Percentiles rank a stretch among this genome's conserved stretches.
These are phyloP conservation scores for Circinella minor DNA, from an alignment of 371 early-diverging fungal species.

Conservation along the genomic window DNA sequence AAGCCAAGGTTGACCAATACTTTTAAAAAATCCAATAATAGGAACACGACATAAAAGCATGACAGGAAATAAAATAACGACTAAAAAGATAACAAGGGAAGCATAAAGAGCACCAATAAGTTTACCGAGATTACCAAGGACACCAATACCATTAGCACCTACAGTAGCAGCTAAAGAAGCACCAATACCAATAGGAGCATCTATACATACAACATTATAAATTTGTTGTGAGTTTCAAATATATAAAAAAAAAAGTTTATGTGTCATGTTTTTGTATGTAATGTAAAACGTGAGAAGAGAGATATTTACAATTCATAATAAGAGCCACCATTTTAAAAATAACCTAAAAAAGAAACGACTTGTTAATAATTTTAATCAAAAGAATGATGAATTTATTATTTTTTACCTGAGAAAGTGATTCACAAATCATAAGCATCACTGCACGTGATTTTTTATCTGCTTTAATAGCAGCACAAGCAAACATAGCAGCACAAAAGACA, in stretches of 20 bases:
- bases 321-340: conserved; percentile 76
- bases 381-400: conserved; percentile 1
- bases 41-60: conserved; percentile 63
- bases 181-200: conserved; percentile 79
- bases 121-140: conserved; percentile 68
- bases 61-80: conserved; percentile 72
- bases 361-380: too few relatives aligned
- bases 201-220: conserved; percentile 10
- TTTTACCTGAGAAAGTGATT: conserved; percentile 55
- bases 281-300: background rate
- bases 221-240: too few relatives aligned
- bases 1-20: conserved; percentile 68
- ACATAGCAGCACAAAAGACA: conserved; percentile 75
- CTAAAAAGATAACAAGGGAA: conserved; percentile 60
- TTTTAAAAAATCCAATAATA: conserved; percentile 56
- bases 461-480: conserved; percentile 68
- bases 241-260: too few relatives aligned
- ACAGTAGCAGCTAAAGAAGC: conserved; percentile 72
- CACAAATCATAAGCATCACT: conserved; percentile 62
- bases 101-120: conserved; percentile 74
- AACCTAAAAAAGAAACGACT: conserved; percentile 31
- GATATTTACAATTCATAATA: conserved; percentile 64
- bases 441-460: conserved; percentile 56
- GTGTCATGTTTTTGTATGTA: too few relatives aligned
- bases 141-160: conserved; percentile 67